phyloP scores from a whole-genome alignment of 352 stramenopile genomes.

The Pythium rishiriense region DNA sequence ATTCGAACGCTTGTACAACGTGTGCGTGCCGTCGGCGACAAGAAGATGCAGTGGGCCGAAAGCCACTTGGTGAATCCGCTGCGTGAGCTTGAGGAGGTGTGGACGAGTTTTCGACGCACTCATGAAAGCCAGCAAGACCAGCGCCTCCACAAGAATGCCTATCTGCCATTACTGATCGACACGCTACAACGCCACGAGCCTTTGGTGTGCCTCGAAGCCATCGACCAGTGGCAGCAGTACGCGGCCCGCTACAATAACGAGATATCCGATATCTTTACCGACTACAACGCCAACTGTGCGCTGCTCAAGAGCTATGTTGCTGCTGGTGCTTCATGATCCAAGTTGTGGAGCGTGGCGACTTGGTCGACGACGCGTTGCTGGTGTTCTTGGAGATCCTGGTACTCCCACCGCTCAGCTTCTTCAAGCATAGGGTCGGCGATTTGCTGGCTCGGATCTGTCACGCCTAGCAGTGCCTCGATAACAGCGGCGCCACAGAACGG shows the following conservation, averaged over 20 bases:
- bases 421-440: conserved; percentile 60
- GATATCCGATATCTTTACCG: conserved; percentile 14
- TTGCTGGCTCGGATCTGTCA: conserved; percentile 43
- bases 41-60: conserved; percentile 29
- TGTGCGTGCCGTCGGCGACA: conserved; percentile 22
- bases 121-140: conserved; percentile 20
- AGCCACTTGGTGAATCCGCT: conserved; percentile 15
- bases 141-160: conserved; percentile 30
- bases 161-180: conserved; percentile 28
- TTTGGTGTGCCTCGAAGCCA: conserved; percentile 19
- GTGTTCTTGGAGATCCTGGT: conserved; percentile 75
- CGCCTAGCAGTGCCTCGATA: conserved; percentile 63
- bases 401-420: conserved; percentile 69
- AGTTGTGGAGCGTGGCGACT: conserved; percentile 33
- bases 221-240: conserved; percentile 28
- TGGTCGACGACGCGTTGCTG: conserved; percentile 54
- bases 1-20: conserved; percentile 16
- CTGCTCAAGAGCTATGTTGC: conserved; percentile 21
- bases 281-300: conserved; percentile 26
- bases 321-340: conserved; percentile 12
- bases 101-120: conserved; percentile 21
- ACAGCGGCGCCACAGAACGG: conserved; percentile 88
- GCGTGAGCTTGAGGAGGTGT: conserved; percentile 27
- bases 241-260: conserved; percentile 12
- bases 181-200: conserved; percentile 22